Base-by-base conservation (phyloP, 2,329 filamentous ascomycete genomes). In the Pyrenochaeta sp. region DNA sequence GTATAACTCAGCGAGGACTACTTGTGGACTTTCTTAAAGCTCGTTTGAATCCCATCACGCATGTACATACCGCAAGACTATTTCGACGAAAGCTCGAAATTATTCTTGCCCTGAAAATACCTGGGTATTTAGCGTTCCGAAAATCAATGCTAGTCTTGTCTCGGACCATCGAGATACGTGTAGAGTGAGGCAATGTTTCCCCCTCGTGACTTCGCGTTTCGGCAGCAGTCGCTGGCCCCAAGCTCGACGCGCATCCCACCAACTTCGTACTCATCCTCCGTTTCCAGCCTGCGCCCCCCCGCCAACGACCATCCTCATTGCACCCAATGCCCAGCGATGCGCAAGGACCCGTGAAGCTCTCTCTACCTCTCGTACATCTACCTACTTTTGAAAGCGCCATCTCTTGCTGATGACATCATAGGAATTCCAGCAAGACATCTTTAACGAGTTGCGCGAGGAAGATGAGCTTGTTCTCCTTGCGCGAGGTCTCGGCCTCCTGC, bases 381-480 rank as follows among this genome's bases (percentile, higher is more conserved):
- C 10, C 32, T n/a, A 25, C 54, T 66, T 28, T 13, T 7, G 19
- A 42, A 49, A 7, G 56, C 40, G 4, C 47, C n/a, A 48, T 15
- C 22, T 44, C 51, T 57, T 25, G 55, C 65, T 71, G 32, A 76
- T 71, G 67, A 71, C 59, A 69, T 61, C 67, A 71, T 66, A 86
- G 82, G 84, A 93, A 84, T 99, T 96, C 78, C 95, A 99, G 82
- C 93, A 98, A 82, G 90, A 92, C 73, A 88, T 98, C 71, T 98
- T 98, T 82, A 92, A 75, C 52, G 74, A 78, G 65, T 69, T 78
- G 66, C 90, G 92, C 63, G 83, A 88, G 60, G 91, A 97, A 81
- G 95, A 99, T 91, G 91, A 96, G 79, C 89, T 99, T 64, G 90
- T 98, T 70, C 85, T 99, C 53, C 86, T 98, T 54, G 95, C 94